Percentiles rank a stretch among this genome's conserved stretches.
These are phyloP conservation scores for Cryptococcus jaspeensis DNA, from an alignment of 1,284 basidiomycete species.

Conservation along the genomic window DNA sequence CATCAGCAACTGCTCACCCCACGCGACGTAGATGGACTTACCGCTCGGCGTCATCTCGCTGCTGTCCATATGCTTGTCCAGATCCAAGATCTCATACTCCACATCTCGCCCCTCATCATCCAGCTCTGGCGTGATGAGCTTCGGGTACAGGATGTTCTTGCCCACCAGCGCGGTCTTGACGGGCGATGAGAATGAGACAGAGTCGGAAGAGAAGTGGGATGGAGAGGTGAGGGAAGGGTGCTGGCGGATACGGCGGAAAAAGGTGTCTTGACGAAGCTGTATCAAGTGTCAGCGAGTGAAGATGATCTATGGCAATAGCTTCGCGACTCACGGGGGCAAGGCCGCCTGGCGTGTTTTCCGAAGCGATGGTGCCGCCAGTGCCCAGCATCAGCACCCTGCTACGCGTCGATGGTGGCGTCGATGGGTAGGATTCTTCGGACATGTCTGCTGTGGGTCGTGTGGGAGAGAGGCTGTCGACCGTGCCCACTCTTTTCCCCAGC, in stretches of 20 bases:
- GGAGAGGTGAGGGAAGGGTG: constrained; percentile 39
- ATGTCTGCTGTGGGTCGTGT: background rate
- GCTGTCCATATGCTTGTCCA: constrained; percentile 47
- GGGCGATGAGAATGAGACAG: constrained; percentile 19
- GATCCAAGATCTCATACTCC: constrained; percentile 46
- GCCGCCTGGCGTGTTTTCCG: constrained; percentile 40
- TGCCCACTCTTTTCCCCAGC: background rate
- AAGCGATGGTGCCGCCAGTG: constrained; percentile 48
- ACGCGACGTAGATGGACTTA: constrained; percentile 15
- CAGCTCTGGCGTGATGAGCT: constrained; percentile 39
- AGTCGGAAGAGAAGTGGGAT: constrained; percentile 13
- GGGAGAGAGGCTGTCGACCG: background rate
- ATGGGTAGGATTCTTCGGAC: background rate
- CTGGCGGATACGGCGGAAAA: constrained; percentile 46
- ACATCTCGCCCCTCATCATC: constrained; percentile 36
- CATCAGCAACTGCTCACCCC: background rate
- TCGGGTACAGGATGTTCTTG: constrained; percentile 35
- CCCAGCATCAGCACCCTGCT: constrained; percentile 39
- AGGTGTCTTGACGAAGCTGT: constrained; percentile 41
- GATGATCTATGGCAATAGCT: too few relatives aligned
- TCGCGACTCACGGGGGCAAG: constrained; percentile 36
- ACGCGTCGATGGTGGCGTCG: background rate
- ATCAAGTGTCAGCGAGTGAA: background rate
- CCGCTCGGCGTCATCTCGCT: constrained; percentile 47
- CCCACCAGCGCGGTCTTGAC: constrained; percentile 26